phyloP scores from a whole-genome alignment of 2,329 filamentous ascomycete genomes.

The Talaromyces piceae region DNA sequence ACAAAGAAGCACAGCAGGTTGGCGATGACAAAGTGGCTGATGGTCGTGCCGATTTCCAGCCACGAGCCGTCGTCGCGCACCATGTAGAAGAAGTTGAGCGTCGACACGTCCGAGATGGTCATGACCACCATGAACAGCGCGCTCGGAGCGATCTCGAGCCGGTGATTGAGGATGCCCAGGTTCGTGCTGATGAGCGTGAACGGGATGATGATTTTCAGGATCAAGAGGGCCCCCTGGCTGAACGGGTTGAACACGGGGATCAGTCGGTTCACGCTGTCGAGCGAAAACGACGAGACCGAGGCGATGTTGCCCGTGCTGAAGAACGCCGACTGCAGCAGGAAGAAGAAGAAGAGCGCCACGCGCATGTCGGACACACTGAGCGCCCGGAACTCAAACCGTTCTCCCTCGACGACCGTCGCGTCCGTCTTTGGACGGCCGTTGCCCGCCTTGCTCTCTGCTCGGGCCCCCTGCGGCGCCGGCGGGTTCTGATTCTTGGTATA shows the following conservation, averaged over 20 bases:
- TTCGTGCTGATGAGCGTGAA: constrained; percentile 90
- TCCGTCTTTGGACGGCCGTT: constrained; percentile 22
- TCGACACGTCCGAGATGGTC: constrained; percentile 82
- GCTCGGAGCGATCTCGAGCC: constrained; percentile 75
- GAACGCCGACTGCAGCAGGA: constrained; percentile 88
- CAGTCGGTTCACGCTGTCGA: constrained; percentile 81
- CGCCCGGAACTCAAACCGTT: constrained; percentile 49
- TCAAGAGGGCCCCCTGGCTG: constrained; percentile 75
- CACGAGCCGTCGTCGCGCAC: constrained; percentile 94
- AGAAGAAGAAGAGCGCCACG: constrained; percentile 89
- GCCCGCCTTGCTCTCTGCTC: not conserved
- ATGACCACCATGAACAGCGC: constrained; percentile 93
- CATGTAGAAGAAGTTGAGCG: constrained; percentile 95
- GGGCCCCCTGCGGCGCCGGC: not conserved
- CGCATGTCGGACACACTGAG: constrained; percentile 77
- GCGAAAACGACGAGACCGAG: constrained; percentile 83
- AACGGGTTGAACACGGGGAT: constrained; percentile 92
- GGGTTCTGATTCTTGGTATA: constrained; percentile 19
- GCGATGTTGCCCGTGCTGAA: constrained; percentile 97
- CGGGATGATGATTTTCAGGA: constrained; percentile 86
- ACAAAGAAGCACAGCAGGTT: constrained; percentile 88
- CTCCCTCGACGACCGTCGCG: constrained; percentile 24
- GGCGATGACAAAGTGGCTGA: constrained; percentile 91
- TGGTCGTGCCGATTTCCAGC: constrained; percentile 95
- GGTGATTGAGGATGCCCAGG: constrained; percentile 82